These are phyloP conservation scores for Dioszegia aurantiaca DNA, from an alignment of 768 basidiomycete species.

Conservation along the genomic window DNA sequence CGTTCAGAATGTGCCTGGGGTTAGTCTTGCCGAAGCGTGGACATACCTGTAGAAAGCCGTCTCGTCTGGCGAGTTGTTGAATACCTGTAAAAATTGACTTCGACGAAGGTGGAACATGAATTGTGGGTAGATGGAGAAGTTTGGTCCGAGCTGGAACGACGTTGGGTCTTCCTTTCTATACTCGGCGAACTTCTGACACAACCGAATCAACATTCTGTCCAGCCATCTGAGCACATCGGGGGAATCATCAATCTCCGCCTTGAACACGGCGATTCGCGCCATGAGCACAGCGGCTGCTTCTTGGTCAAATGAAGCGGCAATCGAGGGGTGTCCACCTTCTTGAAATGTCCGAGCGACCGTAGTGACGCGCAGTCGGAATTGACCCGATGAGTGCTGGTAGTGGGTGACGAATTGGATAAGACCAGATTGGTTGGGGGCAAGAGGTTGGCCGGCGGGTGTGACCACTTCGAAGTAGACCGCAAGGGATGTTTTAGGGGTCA, in stretches of 20 bases:
- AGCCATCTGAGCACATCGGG: conserved; percentile 96
- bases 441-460: conserved; percentile 88
- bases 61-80: conserved; percentile 99
- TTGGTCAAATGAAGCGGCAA: conserved; percentile 93
- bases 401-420: conserved; percentile 98
- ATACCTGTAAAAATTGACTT: conserved; percentile 98
- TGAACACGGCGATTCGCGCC: conserved; percentile 98
- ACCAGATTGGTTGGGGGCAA: conserved; percentile 77
- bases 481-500: conserved; percentile 80
- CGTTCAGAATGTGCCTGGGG: conserved; percentile 81
- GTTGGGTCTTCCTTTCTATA: conserved; percentile 96
- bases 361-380: conserved; percentile 91
- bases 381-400: conserved; percentile 95
- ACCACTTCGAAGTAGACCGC: conserved; percentile 99
- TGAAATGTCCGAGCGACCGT: conserved; percentile 97
- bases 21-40: background rate
- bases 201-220: conserved; percentile 94
- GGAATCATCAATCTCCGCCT: conserved; percentile 96
- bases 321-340: conserved; percentile 89
- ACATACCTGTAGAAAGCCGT: conserved; percentile 92
- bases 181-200: conserved; percentile 99
- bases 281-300: conserved; percentile 96
- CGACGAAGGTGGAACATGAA: conserved; percentile 99
- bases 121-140: conserved; percentile 98
- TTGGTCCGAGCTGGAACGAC: conserved; percentile 86